These are phyloP conservation scores for Lenzites betulinus DNA, from an alignment of 768 basidiomycete genomes.

Conservation along the genomic window DNA sequence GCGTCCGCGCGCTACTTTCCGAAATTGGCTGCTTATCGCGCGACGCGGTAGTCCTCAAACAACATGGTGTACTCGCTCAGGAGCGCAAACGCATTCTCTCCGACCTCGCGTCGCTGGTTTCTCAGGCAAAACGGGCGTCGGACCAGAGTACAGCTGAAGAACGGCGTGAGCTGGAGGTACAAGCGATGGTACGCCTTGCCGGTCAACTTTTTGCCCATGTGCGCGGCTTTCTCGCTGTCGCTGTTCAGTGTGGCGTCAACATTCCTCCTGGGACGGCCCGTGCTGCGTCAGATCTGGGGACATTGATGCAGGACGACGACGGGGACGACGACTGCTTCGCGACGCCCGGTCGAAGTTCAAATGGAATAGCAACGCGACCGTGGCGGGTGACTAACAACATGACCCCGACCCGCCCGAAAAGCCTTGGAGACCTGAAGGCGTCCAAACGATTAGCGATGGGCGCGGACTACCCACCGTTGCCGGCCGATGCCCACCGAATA, in stretches of 20 bases:
- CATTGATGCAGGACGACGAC: constrained; percentile 30
- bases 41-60: constrained; percentile 72
- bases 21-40: constrained; percentile 83
- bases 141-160: constrained; percentile 50
- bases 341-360: constrained; percentile 17
- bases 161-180: constrained; percentile 58
- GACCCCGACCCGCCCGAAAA: constrained; percentile 47
- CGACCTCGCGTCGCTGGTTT: constrained; percentile 79
- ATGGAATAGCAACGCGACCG: constrained; percentile 20
- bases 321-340: constrained; percentile 17
- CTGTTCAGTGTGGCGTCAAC: constrained; percentile 72
- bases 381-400: constrained; percentile 9
- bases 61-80: constrained; percentile 64
- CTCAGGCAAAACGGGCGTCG: constrained; percentile 69
- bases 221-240: constrained; percentile 74
- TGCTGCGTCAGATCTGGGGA: constrained; percentile 35
- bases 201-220: constrained; percentile 82
- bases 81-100: constrained; percentile 84
- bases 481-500: constrained; percentile 25
- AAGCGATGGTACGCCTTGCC: constrained; percentile 78
- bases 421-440: constrained; percentile 52
- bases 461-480: constrained; percentile 40
- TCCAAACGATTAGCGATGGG: constrained; percentile 35
- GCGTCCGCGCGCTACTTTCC: constrained; percentile 84
- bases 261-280: constrained; percentile 41